Evolutionary conservation across 2,329 filamentous ascomycete genomes (phyloP), one percentile per base, ranked within the genome.

Genomic region (Aspergillus udagawae): DNA sequence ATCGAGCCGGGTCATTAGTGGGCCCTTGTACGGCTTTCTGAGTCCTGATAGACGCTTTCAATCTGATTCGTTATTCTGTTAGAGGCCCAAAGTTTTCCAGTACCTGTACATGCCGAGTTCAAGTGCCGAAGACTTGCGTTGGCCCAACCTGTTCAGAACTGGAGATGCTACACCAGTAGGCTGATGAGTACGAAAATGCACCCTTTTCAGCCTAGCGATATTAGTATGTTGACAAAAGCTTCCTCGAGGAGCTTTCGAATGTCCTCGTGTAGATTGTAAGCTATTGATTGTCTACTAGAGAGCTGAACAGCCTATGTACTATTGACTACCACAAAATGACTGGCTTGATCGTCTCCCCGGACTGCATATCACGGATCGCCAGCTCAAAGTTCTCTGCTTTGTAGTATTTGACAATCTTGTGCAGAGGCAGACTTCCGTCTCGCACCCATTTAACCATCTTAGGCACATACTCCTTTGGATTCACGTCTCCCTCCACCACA

Each of bases 361-460:
- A 60, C 49, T 64, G 56, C 60, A 72, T 67, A 54, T 70, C 67
- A 5, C 55, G 44, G n/a, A 68, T 60, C 0, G 68, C 70, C 32
- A 49, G 35, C 49, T 62, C 63, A 38, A 68, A 66, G 0, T 69
- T 63, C 47, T 62, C 62, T 2, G 74, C 77, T 51, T 72, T 62
- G 67, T 80, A 79, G 10, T 73, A 72, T 64, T 75, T 79, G 59
- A 77, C 72, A 21, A 82, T 56, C 63, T 75, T 75, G 27, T 81
- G 73, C 48, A 81, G 70, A 0, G 79, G 79, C 49, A 82, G 78
- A 59, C 69, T 74, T 7, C 79, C 79, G 45, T 78, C 70, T 14
- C 72, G 65, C 55, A 79, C 79, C 80, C 79, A 82, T 51, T 75
- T 59, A 17, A 82, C 77, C 78, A 82, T 71, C 64, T 77, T 68